Base-by-base conservation (phyloP, 306 rosid genomes). In the Citrullus amarus region DNA sequence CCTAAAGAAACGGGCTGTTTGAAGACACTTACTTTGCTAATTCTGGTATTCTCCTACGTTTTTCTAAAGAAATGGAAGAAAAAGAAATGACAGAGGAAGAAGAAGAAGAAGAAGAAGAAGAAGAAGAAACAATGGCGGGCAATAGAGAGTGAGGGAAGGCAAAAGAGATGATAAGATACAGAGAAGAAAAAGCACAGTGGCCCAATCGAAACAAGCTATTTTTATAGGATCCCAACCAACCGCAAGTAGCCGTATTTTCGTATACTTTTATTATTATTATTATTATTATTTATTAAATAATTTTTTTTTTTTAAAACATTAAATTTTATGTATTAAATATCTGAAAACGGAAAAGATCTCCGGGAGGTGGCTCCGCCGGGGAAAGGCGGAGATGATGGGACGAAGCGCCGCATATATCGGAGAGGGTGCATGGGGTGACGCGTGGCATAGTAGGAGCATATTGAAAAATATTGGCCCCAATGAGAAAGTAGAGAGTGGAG, bases 161-260 rank as follows among this genome's bases (percentile, higher is more conserved):
- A 34, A 17, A 20, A 9, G 57, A 10, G 62, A 51, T 36, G 80
- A 55, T 22, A 81, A 58, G 75, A 18, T 18, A 51, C 71, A 76
- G 25, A 72, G 76, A 75, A 51, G 79, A 50, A 25, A 61, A 75
- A 43, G 78, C 81, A 81, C 77, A 34, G 59, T 67, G 56, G 55
- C 46, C 46, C 66, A 56, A 69, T 50, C 72, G 74, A 76, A 41
- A 66, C 87, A 54, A 68, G 81, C 90, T 60, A 51, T 76, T 93
- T 18, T 85, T 90, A 90, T 88, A 92, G 97, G 88, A 84, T 85
- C 78, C 81, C 85, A 78, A 85, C 82, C 81, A 48, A 48, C 67
- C 82, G 61, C 59, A 39, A 81, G 85, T 81, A 85, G 78, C 70
- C 78, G 53, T 9, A 44, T 77, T 75, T 58, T 77, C 61, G 68